These are phyloP conservation scores for Yarrowia keelungensis DNA, from an alignment of 805 yeast species.

Conservation along the genomic window DNA sequence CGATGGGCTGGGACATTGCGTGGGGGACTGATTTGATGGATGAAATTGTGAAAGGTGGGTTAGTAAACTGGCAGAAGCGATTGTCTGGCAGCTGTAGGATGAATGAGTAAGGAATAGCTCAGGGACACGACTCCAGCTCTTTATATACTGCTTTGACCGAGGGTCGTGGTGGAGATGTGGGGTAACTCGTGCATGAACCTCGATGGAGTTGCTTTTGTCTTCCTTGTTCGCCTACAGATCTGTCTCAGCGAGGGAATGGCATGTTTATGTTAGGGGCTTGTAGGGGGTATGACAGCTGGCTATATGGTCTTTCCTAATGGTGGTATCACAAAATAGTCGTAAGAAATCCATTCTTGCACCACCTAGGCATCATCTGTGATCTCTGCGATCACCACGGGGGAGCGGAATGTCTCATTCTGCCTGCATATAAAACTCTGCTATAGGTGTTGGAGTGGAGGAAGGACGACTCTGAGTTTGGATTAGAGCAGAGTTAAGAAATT, in stretches of 20 bases:
- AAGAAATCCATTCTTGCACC: not conserved
- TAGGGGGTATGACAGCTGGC: too few relatives aligned
- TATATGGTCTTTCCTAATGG: too few relatives aligned
- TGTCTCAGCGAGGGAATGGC: not conserved
- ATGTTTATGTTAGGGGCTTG: not conserved
- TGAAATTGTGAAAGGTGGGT: not conserved
- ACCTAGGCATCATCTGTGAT: not conserved
- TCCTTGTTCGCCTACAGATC: not conserved
- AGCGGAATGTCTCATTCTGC: slow-evolving; percentile 17
- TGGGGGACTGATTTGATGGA: slow-evolving; percentile 1
- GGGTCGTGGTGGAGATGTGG: slow-evolving; percentile 11
- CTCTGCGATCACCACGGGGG: not conserved
- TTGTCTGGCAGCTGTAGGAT: slow-evolving; percentile 3
- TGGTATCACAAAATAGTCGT: not conserved
- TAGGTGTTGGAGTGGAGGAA: not conserved
- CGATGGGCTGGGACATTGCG: slow-evolving; percentile 16
- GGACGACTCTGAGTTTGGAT: slow-evolving; percentile 2
- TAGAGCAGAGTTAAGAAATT: not conserved
- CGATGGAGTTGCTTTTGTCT: slow-evolving; percentile 20
- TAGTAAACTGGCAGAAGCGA: not conserved
- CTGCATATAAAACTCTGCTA: slow-evolving; percentile 17
- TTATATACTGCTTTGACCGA: not conserved
- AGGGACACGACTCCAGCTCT: not conserved
- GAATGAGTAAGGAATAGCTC: not conserved
- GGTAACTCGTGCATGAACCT: slow-evolving; percentile 21